These are phyloP conservation scores for Leishmania aethiopica DNA, from an alignment of 208 protist genomes.

Conservation along the genomic window DNA sequence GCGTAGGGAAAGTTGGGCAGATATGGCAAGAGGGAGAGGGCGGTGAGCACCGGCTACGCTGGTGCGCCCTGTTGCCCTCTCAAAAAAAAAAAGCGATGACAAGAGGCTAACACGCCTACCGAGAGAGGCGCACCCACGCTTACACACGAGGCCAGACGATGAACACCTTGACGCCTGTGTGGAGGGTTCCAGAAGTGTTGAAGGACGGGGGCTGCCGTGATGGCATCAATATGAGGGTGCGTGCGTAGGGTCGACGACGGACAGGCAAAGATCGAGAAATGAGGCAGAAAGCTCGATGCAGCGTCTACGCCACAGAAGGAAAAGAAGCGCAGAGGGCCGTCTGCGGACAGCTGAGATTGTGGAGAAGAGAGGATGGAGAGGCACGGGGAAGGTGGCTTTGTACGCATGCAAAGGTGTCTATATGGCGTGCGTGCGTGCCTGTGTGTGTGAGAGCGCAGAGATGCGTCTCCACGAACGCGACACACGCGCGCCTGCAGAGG, in stretches of 20 bases:
- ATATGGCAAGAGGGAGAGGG: not conserved
- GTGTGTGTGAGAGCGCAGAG: not conserved
- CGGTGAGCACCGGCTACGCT: not conserved
- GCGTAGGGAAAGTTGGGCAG: not conserved
- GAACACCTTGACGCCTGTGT: not conserved
- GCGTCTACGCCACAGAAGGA: not conserved
- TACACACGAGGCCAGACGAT: not conserved
- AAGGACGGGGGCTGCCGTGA: not conserved
- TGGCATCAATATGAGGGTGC: not conserved
- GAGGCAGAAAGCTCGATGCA: not conserved
- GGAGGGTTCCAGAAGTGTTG: not conserved
- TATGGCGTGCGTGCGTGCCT: not conserved
- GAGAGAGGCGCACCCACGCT: not conserved
- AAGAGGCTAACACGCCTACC: not conserved
- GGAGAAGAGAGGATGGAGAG: not conserved
- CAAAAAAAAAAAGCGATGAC: not conserved
- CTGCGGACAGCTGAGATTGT: not conserved
- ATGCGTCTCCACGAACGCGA: not conserved
- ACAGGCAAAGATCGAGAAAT: not conserved
- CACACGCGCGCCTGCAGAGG: not conserved
- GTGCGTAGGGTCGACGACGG: not conserved
- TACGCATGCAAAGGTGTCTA: not conserved
- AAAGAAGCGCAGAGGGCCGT: not conserved
- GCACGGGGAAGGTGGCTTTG: not conserved
- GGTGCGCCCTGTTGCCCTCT: not conserved